Evolutionary conservation across 345 rosid genomes (phyloP), one percentile per base, ranked within the genome.

Genomic region (Euphorbia tirucalli): DNA sequence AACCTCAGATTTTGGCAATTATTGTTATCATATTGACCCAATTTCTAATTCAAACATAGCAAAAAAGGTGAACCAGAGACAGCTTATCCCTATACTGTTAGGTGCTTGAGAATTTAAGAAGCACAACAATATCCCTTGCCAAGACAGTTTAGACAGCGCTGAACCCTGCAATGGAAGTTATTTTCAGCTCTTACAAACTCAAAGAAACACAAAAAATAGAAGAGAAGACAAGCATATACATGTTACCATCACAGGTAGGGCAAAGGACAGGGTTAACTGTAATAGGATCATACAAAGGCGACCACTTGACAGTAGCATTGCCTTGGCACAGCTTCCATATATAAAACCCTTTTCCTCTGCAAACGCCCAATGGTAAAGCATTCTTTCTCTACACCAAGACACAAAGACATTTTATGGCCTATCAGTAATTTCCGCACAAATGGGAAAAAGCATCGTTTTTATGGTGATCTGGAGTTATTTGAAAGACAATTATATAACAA

Each of bases 241-340:
- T 88, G 80, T 91, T 72, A 61, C 97, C 98, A 71, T 91, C 97
- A 71, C 98, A 93, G 25, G 97, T 91, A 71, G 98, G 98, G 80
- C 97, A 93, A 77, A 91, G 81, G 74, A 91, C 86, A 49, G 94
- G 97, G 71, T 90, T 89, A 72, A 88, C 80, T 75, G 80, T 86
- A 71, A 91, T 75, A 31, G 96, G 98, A 70, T 91, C 96, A 78
- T 78, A 85, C 79, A 91, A 71, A 19, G 97, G 97, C 24, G 97
- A 88, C 98, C 97, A 91, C 31, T 80, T 68, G 14, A 93, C 73
- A 3, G 83, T 81, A 44, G 94, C 87, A 68, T 88, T 76, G 70
- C 97, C 98, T 73, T 83, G 84, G 82, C 97, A 93, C 32, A 91
- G 60, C 85, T 86, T 93, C 83, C 98, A 93, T 65, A 84, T 76